Evolutionary conservation across 2,329 filamentous ascomycete genomes (phyloP), one percentile per base, ranked within the genome.

Genomic region (Trichoderma cornu-damae): DNA sequence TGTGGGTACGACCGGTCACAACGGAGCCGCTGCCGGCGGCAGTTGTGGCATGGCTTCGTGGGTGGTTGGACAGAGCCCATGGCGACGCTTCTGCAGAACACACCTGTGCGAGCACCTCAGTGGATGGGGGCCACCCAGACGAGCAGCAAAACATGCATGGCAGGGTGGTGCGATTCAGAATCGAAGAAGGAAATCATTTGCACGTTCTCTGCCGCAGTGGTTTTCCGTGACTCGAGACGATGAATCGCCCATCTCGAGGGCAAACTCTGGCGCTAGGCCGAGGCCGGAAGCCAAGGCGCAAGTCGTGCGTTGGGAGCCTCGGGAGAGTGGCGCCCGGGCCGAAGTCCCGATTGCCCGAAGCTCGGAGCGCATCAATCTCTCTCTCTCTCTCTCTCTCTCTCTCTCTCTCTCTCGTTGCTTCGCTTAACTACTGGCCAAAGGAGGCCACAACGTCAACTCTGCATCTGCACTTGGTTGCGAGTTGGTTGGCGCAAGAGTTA

Each of bases 1-100:
- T 74, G 73, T 49, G 79, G 79, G 43, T 77, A 69, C 34, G 77
- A 75, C 50, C 76, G 73, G 64, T 82, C 79, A 68, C 79, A 82
- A 61, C 77, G 77, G 66, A 79, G 76, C 56, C 79, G 74, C 60
- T 75, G 75, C 54, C 77, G 77, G 51, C 79, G 76, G 67, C 79
- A 82, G 69, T 80, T 81, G 70, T 82, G 79, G 65, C 79, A 82
- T 42, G 70, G 66, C 62, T 73, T 73, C 50, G 63, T 64, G 59
- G 67, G 67, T 61, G 60, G 60, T 52, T 65, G 58, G 35, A 40
- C 53, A 38, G 66, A 62, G 60, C 64, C 64, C 65, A 67, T 67
- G 60, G 59, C 53, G 40, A 50, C 35, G 44, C 57, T 35, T 43
- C 40, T 35, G 34, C 38, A 40, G 42, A n/a, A n/a, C n/a, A 38